These are phyloP conservation scores for Citrus cavaleriei DNA, from an alignment of 345 rosid genomes.

Conservation along the genomic window DNA sequence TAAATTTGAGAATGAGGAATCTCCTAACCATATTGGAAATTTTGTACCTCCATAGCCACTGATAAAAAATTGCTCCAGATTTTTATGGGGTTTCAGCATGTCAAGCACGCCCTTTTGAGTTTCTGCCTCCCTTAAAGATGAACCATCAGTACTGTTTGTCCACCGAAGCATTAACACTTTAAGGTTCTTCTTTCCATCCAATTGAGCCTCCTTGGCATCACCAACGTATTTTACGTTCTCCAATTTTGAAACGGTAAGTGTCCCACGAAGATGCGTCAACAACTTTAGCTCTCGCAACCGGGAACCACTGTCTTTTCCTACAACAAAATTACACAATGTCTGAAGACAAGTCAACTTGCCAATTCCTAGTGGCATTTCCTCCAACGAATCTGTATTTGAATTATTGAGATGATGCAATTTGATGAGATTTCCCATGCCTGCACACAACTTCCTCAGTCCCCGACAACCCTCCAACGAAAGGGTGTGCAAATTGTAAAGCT, in stretches of 20 bases:
- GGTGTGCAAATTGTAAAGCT: too few relatives aligned
- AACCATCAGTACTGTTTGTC: not conserved
- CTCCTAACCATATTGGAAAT: constrained; percentile 10
- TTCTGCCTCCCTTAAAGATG: not conserved
- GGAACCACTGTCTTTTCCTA: not conserved
- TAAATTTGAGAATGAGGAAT: constrained; percentile 8
- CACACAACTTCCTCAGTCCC: too few relatives aligned
- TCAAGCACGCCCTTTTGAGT: not conserved
- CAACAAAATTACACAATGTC: not conserved
- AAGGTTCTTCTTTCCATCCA: constrained; percentile 24
- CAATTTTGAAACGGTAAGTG: not conserved
- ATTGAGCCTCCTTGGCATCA: constrained; percentile 18
- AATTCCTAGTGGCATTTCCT: too few relatives aligned
- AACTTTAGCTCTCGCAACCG: not conserved
- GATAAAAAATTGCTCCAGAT: not conserved
- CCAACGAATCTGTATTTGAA: too few relatives aligned
- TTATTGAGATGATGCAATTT: too few relatives aligned
- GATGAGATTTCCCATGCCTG: too few relatives aligned
- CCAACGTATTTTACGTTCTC: not conserved
- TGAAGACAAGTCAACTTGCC: not conserved
- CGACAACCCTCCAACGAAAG: too few relatives aligned
- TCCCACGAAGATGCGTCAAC: not conserved
- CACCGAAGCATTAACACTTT: constrained; percentile 10
- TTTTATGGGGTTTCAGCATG: not conserved
- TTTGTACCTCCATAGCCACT: not conserved